A percentile compares a stretch with the other conserved stretches of the same genome.
Evolutionary conservation across 495 filamentous ascomycete genomes (phyloP).

Genomic region (Neurospora cerealis): DNA sequence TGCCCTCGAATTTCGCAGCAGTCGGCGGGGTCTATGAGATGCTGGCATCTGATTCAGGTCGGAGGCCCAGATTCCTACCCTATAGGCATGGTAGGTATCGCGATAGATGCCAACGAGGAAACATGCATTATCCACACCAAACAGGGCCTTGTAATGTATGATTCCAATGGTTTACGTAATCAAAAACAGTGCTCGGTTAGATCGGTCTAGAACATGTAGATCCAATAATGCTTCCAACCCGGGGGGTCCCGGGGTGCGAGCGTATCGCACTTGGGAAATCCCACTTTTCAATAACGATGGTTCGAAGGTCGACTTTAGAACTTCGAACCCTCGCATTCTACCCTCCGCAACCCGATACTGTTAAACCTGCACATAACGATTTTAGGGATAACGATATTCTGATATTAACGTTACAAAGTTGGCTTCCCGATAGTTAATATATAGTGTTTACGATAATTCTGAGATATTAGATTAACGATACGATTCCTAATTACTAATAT

Average conservation of each 20-base stretch:
- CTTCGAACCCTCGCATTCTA: too few relatives aligned
- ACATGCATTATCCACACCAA: not conserved
- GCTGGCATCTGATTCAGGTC: not conserved
- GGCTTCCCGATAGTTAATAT: too few relatives aligned
- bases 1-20: constrained; percentile 9
- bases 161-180: not conserved
- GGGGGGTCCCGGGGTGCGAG: too few relatives aligned
- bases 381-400: too few relatives aligned
- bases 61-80: not conserved
- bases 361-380: too few relatives aligned
- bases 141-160: not conserved
- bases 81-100: not conserved
- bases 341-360: not conserved
- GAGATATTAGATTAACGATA: too few relatives aligned
- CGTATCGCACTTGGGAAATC: not conserved
- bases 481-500: too few relatives aligned
- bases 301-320: too few relatives aligned
- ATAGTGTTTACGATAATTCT: too few relatives aligned
- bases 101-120: not conserved
- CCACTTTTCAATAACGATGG: too few relatives aligned
- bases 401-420: too few relatives aligned
- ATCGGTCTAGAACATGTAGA: not conserved
- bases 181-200: not conserved
- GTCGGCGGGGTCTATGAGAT: constrained; percentile 1
- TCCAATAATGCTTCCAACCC: not conserved